Evolutionary conservation across 2,329 filamentous ascomycete species (phyloP).

Genomic region (Eutypa lata): DNA sequence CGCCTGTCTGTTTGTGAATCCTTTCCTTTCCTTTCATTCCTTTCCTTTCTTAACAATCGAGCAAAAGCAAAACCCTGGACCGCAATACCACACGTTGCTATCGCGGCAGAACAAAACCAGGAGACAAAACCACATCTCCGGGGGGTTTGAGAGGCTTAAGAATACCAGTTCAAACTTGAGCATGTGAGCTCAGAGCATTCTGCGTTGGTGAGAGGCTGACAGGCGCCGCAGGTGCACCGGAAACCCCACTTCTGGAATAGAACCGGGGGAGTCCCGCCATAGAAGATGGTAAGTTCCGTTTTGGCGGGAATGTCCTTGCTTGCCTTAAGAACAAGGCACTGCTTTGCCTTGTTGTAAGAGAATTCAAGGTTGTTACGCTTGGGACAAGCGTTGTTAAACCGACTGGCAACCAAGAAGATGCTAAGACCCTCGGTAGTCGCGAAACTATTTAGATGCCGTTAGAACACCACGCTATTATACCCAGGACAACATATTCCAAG

Average conservation of each 20-base stretch:
- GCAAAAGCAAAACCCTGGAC: no score
- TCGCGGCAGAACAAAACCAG: no score
- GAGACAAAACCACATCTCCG: no score
- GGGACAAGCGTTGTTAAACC: conserved; percentile 59
- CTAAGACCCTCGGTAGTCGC: conserved; percentile 21
- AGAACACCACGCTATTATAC: no score
- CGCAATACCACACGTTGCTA: no score
- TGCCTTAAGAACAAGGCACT: conserved; percentile 40
- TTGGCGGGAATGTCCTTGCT: conserved; percentile 36
- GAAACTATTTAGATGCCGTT: conserved; percentile 7
- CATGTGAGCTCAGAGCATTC: conserved; percentile 5
- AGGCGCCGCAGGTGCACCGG: conserved; percentile 48
- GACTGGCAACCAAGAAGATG: conserved; percentile 49
- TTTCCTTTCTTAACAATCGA: no score
- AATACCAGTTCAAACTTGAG: conserved; percentile 3
- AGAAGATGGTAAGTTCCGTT: conserved; percentile 50
- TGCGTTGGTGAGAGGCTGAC: conserved; percentile 22
- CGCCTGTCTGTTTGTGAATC: no score
- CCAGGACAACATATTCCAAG: no score
- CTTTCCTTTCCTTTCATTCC: no score
- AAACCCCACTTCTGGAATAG: conserved; percentile 50
- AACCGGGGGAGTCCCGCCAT: conserved; percentile 35
- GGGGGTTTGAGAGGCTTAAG: no score
- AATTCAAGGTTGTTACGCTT: conserved; percentile 38
- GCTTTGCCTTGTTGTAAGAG: conserved; percentile 33